These are phyloP conservation scores for Hemileccinum impolitum DNA, from an alignment of 768 basidiomycete genomes.

Conservation along the genomic window DNA sequence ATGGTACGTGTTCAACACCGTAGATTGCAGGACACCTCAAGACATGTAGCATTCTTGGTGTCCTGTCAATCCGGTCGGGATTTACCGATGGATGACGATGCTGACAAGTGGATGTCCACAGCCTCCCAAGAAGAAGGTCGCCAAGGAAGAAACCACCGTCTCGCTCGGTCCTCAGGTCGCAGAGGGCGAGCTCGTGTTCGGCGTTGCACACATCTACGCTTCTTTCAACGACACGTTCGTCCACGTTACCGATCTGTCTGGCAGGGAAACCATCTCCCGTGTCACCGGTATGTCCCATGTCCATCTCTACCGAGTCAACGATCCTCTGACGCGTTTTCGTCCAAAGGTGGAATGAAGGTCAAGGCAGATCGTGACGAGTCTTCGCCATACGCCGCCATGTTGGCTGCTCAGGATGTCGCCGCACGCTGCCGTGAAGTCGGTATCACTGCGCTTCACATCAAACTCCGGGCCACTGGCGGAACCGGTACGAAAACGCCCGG, in stretches of 20 bases:
- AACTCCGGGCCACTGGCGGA: slow-evolving; percentile 97
- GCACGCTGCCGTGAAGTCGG: slow-evolving; percentile 97
- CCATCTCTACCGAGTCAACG: neutral
- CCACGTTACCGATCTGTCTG: slow-evolving; percentile 97
- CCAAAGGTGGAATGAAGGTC: slow-evolving; percentile 96
- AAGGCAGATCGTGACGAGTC: slow-evolving; percentile 99
- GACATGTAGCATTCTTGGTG: neutral
- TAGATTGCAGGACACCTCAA: neutral
- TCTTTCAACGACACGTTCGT: slow-evolving; percentile 99
- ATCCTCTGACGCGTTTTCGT: neutral
- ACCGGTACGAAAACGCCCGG: slow-evolving; percentile 99
- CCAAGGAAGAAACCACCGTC: slow-evolving; percentile 79
- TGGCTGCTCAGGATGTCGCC: slow-evolving; percentile 97
- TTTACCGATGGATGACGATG: slow-evolving; percentile 45
- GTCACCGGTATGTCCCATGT: slow-evolving; percentile 71
- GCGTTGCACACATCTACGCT: slow-evolving; percentile 98
- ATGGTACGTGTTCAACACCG: slow-evolving; percentile 35
- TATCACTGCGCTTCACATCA: slow-evolving; percentile 97
- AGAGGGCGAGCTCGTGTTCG: slow-evolving; percentile 96
- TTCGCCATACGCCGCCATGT: slow-evolving; percentile 95
- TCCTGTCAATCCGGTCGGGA: slow-evolving; percentile 1
- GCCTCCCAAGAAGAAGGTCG: slow-evolving; percentile 84
- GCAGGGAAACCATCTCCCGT: slow-evolving; percentile 98
- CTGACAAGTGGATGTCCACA: slow-evolving; percentile 55
- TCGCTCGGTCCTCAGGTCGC: slow-evolving; percentile 94